Conservation (phyloP, 1,139 yeast species). For the Debaryomyces robertsiae region DNA sequence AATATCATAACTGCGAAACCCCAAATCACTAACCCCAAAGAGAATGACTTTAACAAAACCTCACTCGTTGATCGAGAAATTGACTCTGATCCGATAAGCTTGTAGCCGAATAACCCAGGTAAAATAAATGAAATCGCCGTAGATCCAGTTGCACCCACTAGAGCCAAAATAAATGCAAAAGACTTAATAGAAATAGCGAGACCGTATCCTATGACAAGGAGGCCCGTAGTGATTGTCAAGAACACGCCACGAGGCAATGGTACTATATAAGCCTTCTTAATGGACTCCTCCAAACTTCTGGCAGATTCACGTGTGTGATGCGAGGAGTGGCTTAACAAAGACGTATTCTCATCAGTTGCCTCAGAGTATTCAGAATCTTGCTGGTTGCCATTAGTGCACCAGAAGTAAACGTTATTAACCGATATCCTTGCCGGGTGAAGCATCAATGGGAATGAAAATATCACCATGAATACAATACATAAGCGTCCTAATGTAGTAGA, state of each 20-base stretch:
- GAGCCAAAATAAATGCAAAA: constrained; percentile 57
- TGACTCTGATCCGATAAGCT: constrained; percentile 41
- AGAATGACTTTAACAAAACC: constrained; percentile 25
- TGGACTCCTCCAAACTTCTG: constrained; percentile 3
- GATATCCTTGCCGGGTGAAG: constrained; percentile 92
- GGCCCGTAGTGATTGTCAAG: constrained; percentile 44
- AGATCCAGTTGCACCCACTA: constrained; percentile 66
- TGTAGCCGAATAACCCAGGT: constrained; percentile 62
- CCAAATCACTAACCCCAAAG: constrained; percentile 42
- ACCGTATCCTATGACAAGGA: constrained; percentile 47
- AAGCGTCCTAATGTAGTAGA: constrained; percentile 68
- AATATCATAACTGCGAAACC: constrained; percentile 45
- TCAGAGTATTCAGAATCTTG: constrained; percentile 7
- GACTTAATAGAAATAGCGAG: constrained; percentile 50
- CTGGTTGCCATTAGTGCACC: constrained; percentile 30
- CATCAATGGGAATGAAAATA: constrained; percentile 88
- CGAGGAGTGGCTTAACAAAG: constrained; percentile 18
- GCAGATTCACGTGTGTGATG: constrained; percentile 8
- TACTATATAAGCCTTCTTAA: constrained; percentile 31
- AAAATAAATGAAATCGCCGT: constrained; percentile 60
- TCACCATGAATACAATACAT: constrained; percentile 78
- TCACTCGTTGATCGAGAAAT: constrained; percentile 28
- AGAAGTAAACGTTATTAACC: constrained; percentile 68
- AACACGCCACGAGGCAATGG: constrained; percentile 57
- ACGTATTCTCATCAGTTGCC: constrained; percentile 13